Evolutionary conservation across 345 rosid genomes (phyloP).

Genomic region (Salix caprea): DNA sequence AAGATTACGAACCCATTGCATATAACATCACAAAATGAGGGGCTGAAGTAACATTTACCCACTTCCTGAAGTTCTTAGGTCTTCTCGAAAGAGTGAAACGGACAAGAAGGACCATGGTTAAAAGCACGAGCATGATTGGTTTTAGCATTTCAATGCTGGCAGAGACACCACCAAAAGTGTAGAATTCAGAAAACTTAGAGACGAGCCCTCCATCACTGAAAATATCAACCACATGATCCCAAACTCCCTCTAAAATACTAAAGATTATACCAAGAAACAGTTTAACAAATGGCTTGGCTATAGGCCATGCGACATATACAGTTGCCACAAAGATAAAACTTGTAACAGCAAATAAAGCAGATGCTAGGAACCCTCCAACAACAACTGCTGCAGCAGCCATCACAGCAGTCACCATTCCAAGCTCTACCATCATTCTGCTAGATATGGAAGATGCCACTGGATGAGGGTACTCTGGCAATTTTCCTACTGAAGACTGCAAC

Average conservation of each 20-base stretch:
- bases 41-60: slow-evolving; percentile 50
- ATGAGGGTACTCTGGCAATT: slow-evolving; percentile 65
- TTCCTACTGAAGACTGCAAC: slow-evolving; percentile 76
- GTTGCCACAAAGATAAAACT: slow-evolving; percentile 63
- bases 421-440: slow-evolving; percentile 91
- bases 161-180: slow-evolving; percentile 72
- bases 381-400: slow-evolving; percentile 83
- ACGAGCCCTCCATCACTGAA: slow-evolving; percentile 62
- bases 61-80: slow-evolving; percentile 94
- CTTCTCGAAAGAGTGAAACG: slow-evolving; percentile 89
- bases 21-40: slow-evolving; percentile 6
- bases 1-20: neutral
- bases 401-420: slow-evolving; percentile 81
- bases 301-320: slow-evolving; percentile 82
- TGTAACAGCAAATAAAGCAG: slow-evolving; percentile 81
- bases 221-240: slow-evolving; percentile 59
- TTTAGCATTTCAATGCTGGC: slow-evolving; percentile 75
- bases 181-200: slow-evolving; percentile 58
- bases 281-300: slow-evolving; percentile 64
- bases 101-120: slow-evolving; percentile 81
- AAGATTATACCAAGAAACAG: slow-evolving; percentile 52
- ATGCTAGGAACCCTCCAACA: slow-evolving; percentile 84
- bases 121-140: slow-evolving; percentile 66
- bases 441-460: slow-evolving; percentile 92
- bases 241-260: slow-evolving; percentile 52